Conservation (phyloP, 2,329 filamentous ascomycete species). For the Lomentospora prolificans region DNA sequence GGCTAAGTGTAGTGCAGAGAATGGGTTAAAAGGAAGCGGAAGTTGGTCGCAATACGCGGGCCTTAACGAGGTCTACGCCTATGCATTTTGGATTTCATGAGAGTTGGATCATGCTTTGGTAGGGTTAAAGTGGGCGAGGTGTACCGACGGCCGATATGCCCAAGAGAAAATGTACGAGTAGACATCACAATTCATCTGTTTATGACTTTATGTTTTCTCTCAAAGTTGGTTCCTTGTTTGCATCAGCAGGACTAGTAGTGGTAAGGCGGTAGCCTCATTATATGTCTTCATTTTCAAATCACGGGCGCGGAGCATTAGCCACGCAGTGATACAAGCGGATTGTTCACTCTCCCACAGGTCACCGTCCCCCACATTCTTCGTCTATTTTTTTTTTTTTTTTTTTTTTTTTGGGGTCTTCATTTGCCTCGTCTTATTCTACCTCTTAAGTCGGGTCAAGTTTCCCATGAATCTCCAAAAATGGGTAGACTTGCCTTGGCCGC, state of each 20-base stretch:
- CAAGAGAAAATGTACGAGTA: neutral
- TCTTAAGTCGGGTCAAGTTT: neutral
- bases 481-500: neutral
- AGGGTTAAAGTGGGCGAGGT: no score
- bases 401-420: neutral
- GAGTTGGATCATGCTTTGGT: no score
- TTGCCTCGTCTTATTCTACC: neutral
- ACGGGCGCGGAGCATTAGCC: no score
- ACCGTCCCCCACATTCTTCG: no score
- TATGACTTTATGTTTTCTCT: neutral
- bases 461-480: no score
- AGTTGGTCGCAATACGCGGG: neutral
- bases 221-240: neutral
- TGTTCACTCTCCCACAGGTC: no score
- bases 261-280: no score
- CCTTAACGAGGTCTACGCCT: neutral
- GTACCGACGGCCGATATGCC: no score
- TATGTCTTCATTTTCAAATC: no score
- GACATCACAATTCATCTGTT: neutral
- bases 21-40: constrained; percentile 10
- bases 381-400: neutral
- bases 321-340: no score
- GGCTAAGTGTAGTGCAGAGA: constrained; percentile 17
- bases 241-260: no score
- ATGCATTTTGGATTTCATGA: neutral